phyloP scores from a whole-genome alignment of 371 early-diverging fungal genomes.

The Rhizopus stolonifer region DNA sequence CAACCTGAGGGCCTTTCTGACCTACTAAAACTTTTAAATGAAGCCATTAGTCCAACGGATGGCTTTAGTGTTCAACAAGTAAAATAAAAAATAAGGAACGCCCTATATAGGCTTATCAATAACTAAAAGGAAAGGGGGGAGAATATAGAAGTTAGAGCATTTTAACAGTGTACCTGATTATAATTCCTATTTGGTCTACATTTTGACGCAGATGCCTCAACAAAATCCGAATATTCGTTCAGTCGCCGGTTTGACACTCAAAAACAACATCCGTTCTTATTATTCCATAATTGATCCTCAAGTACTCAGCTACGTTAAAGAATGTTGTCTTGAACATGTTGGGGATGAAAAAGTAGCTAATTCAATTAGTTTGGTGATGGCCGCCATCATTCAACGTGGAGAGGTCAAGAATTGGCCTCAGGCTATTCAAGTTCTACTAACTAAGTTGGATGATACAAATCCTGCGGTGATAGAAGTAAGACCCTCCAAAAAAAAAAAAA shows the following conservation, averaged over 20 bases:
- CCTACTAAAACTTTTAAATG: slow-evolving; percentile 45
- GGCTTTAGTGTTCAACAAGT: slow-evolving; percentile 47
- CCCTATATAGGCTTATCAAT: no score
- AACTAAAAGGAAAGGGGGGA: no score
- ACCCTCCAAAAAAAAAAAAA: background rate
- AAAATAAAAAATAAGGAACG: slow-evolving; percentile 3
- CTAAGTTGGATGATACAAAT: slow-evolving; percentile 69
- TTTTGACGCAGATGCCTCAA: slow-evolving; percentile 75
- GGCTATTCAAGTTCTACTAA: slow-evolving; percentile 73
- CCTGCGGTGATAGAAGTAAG: slow-evolving; percentile 74
- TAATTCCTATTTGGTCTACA: slow-evolving; percentile 84
- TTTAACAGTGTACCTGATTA: slow-evolving; percentile 87
- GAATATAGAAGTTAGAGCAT: slow-evolving; percentile 74
- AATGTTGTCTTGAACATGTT: slow-evolving; percentile 67
- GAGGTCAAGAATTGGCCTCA: slow-evolving; percentile 81
- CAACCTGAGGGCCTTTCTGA: slow-evolving; percentile 51
- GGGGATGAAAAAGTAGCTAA: slow-evolving; percentile 82
- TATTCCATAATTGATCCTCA: slow-evolving; percentile 61
- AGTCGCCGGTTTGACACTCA: slow-evolving; percentile 87
- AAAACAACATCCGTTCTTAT: slow-evolving; percentile 77
- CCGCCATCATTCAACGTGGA: slow-evolving; percentile 75
- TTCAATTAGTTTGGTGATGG: slow-evolving; percentile 65
- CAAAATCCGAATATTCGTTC: slow-evolving; percentile 66
- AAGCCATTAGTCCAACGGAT: slow-evolving; percentile 48
- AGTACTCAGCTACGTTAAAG: slow-evolving; percentile 76